Percentiles rank a stretch among this genome's conserved stretches.
Conservation (phyloP, 139 green algal genomes). For the Closterium sp. region DNA sequence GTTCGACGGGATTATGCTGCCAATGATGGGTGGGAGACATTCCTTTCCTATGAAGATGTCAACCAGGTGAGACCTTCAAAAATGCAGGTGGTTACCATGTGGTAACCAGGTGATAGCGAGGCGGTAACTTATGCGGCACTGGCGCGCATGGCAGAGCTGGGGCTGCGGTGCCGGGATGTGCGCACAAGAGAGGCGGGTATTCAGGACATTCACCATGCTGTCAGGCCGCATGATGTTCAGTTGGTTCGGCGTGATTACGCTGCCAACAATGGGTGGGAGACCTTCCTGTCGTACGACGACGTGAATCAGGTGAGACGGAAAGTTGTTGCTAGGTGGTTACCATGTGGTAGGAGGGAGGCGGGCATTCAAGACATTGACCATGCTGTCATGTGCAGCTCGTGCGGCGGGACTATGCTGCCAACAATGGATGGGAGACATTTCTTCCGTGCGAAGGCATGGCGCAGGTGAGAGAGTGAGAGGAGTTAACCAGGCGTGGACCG, state of each 20-base stretch:
- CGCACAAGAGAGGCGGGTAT: conserved; percentile 94
- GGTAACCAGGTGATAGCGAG: background rate
- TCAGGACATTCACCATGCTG: conserved; percentile 94
- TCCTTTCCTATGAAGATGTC: conserved; percentile 92
- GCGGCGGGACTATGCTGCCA: conserved; percentile 85
- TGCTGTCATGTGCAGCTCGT: background rate
- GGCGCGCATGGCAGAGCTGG: conserved; percentile 57
- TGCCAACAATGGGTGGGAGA: conserved; percentile 95
- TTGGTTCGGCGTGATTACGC: conserved; percentile 90
- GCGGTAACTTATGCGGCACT: too few species aligned
- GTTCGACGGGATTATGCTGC: conserved; percentile 90
- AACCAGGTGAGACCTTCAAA: conserved; percentile 62
- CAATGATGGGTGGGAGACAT: conserved; percentile 96
- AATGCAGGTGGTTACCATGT: background rate
- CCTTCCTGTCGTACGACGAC: conserved; percentile 95
- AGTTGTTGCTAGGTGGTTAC: too few species aligned
- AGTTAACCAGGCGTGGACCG: too few species aligned
- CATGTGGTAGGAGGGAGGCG: conserved; percentile 69
- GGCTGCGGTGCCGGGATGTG: conserved; percentile 82
- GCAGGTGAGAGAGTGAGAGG: background rate
- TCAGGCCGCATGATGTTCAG: too few species aligned
- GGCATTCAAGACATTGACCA: conserved; percentile 95
- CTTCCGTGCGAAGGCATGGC: conserved; percentile 87
- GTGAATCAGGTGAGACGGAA: conserved; percentile 63
- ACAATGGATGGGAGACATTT: conserved; percentile 97